Conservation (phyloP, 345 rosid genomes). For the Hibiscus trionum region DNA sequence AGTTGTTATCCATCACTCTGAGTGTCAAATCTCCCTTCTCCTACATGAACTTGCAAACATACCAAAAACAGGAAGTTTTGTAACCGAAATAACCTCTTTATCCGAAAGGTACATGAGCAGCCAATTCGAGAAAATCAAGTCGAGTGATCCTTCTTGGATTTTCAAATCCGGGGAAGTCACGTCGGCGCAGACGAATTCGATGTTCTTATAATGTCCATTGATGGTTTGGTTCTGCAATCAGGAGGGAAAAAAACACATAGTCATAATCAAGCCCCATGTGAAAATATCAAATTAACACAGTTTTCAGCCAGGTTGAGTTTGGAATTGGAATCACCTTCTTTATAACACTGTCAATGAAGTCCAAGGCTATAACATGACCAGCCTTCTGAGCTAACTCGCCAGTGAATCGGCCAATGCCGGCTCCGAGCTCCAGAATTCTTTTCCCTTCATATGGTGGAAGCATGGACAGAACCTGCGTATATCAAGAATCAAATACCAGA, state of each 20-base stretch:
- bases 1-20: no score
- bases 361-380: not conserved
- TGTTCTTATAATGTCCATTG: slow-evolving; percentile 75
- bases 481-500: not conserved
- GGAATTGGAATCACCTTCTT: not conserved
- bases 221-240: slow-evolving; percentile 56
- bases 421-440: slow-evolving; percentile 21
- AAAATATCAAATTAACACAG: not conserved
- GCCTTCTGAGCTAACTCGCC: not conserved
- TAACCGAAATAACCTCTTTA: not conserved
- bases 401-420: not conserved
- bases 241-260: slow-evolving; percentile 9
- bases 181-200: slow-evolving; percentile 79
- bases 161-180: slow-evolving; percentile 69
- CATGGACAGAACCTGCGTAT: slow-evolving; percentile 59
- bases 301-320: not conserved
- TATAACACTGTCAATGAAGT: not conserved
- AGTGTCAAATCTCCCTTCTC: no score
- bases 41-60: no score
- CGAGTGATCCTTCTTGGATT: slow-evolving; percentile 58
- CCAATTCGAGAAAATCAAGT: slow-evolving; percentile 15
- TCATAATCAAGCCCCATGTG: not conserved
- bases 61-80: not conserved
- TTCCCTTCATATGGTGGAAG: slow-evolving; percentile 77
- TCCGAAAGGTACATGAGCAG: not conserved